These are phyloP conservation scores for Parasarocladium wereldwijsianum DNA, from an alignment of 2,329 filamentous ascomycete species.

Conservation along the genomic window DNA sequence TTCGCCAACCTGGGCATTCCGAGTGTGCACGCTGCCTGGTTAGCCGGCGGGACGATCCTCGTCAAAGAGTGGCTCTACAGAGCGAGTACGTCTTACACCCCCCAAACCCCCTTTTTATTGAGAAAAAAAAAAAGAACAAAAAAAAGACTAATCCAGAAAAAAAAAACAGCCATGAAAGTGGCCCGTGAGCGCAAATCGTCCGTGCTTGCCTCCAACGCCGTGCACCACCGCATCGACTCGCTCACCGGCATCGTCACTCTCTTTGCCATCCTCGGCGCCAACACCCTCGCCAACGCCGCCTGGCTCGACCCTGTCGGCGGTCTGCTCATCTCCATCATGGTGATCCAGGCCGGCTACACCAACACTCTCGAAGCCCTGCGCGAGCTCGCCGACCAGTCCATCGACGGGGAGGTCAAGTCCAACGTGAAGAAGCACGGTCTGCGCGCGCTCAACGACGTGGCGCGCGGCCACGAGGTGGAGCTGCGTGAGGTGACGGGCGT, in stretches of 20 bases:
- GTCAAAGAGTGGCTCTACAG: slow-evolving; percentile 96
- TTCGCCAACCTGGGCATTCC: slow-evolving; percentile 37
- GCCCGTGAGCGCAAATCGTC: slow-evolving; percentile 89
- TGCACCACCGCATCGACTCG: slow-evolving; percentile 93
- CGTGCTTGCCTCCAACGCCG: slow-evolving; percentile 86
- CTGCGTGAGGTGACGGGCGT: slow-evolving; percentile 72
- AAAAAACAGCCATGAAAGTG: slow-evolving; percentile 69
- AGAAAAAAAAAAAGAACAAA: too few species aligned
- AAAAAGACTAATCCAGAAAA: slow-evolving; percentile 2
- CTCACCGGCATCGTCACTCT: slow-evolving; percentile 90
- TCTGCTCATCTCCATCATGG: slow-evolving; percentile 82
- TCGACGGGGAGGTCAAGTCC: slow-evolving; percentile 70
- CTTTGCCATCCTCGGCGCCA: slow-evolving; percentile 76
- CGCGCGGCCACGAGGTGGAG: slow-evolving; percentile 44
- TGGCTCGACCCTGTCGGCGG: slow-evolving; percentile 95
- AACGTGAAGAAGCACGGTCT: slow-evolving; percentile 53
- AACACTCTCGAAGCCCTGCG: slow-evolving; percentile 73
- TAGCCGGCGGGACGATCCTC: slow-evolving; percentile 76
- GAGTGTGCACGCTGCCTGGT: slow-evolving; percentile 87
- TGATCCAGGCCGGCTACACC: slow-evolving; percentile 75
- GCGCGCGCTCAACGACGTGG: slow-evolving; percentile 40
- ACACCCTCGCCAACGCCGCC: slow-evolving; percentile 68
- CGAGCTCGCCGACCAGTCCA: slow-evolving; percentile 80
- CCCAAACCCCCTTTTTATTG: neutral
- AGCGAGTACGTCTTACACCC: slow-evolving; percentile 58